Evolutionary conservation across 306 rosid genomes (phyloP), one percentile per base, ranked within the genome.

Genomic region (Amphicarpaea edgeworthii): DNA sequence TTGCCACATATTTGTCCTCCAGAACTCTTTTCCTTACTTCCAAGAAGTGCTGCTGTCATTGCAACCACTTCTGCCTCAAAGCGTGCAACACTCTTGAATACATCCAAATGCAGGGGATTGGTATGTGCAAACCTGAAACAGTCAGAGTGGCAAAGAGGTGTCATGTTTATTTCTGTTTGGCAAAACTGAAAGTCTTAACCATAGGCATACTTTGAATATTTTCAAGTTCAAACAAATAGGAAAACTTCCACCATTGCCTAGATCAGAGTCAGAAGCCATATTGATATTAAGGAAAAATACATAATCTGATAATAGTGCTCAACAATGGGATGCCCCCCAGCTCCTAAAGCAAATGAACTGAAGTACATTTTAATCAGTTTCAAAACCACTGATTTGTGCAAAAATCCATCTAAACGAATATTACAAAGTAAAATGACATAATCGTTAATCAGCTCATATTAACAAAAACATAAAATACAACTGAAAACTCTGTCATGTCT

Each of bases 21-120:
- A n/a, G 93, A 90, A 70, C 83, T 82, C 76, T 87, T 89, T 53
- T 85, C 93, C 79, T 89, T 85, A 78, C 96, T 85, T 65, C 97
- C 98, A 30, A 94, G 93, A 68, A 94, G 79, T 49, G 97, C 87
- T 40, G 95, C 97, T 55, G 97, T 94, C 98, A 90, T 94, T 24
- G 93, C 95, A 78, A 94, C 98, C 81, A 94, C 97, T 85, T 92
- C 98, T 47, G 95, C 90, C 87, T 94, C 97, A 79, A 90, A 94
- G 65, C 81, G 90, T 61, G 34, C 93, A 40, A 94, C 92, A 78
- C 97, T 94, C 66, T 78, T 85, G 87, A 94, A 94, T 74, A 94
- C 95, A 92, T 92, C 95, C 88, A 87, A 51, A 90, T 94, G 97
- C 89, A 94, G 83, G 12, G 98, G 98, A 82, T 94, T 94, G 79